phyloP scores from a whole-genome alignment of 495 filamentous ascomycete genomes.

The Lentithecium fluviatile region DNA sequence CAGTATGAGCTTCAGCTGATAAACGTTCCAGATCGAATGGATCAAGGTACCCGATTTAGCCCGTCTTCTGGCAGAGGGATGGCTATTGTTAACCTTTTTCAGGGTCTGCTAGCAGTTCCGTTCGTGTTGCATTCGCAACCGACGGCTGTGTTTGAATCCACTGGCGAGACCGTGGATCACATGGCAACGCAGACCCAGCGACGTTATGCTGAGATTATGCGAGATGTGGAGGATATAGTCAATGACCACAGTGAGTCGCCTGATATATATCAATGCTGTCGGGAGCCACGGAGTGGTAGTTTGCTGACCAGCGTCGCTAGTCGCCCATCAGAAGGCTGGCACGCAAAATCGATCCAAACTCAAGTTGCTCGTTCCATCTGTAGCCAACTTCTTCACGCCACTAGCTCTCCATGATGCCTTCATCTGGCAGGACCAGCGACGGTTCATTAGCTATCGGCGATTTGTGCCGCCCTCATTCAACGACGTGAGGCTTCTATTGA shows the following conservation, averaged over 20 bases:
- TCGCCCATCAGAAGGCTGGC: constrained; percentile 64
- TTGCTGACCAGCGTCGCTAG: constrained; percentile 37
- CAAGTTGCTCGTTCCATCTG: constrained; percentile 83
- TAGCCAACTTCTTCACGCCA: constrained; percentile 89
- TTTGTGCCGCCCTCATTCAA: constrained; percentile 98
- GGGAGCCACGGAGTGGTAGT: neutral
- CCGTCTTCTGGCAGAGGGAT: neutral
- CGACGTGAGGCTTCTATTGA: constrained; percentile 87
- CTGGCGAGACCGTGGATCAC: constrained; percentile 57
- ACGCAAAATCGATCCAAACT: constrained; percentile 77
- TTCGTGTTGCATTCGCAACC: constrained; percentile 97
- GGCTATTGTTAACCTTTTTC: constrained; percentile 28
- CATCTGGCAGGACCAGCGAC: constrained; percentile 77
- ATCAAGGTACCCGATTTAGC: constrained; percentile 54
- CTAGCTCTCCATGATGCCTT: constrained; percentile 85
- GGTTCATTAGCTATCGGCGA: constrained; percentile 84
- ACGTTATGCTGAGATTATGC: constrained; percentile 92
- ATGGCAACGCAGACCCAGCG: constrained; percentile 68
- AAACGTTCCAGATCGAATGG: constrained; percentile 58
- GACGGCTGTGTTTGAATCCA: constrained; percentile 70
- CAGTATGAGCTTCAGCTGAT: neutral
- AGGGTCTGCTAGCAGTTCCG: constrained; percentile 89
- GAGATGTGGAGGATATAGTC: constrained; percentile 87
- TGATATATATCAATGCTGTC: neutral
- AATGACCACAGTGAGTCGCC: constrained; percentile 76